phyloP scores from a whole-genome alignment of 495 filamentous ascomycete species.

The Podospora pseudopauciseta region DNA sequence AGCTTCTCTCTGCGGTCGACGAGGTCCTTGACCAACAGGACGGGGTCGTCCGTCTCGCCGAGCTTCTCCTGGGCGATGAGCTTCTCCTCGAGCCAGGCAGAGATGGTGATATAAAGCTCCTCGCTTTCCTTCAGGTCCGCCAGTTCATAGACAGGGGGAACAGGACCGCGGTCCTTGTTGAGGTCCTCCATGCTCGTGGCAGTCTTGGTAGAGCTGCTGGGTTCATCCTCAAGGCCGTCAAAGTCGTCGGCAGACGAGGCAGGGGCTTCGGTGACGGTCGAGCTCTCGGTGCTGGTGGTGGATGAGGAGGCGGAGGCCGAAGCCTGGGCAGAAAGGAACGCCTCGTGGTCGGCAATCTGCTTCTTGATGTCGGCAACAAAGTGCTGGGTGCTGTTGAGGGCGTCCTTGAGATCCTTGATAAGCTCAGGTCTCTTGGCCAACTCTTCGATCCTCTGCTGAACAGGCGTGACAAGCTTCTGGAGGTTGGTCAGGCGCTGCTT shows the following conservation, averaged over 20 bases:
- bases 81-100: slow-evolving; percentile 66
- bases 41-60: slow-evolving; percentile 63
- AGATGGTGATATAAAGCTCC: slow-evolving; percentile 43
- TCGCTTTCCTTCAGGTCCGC: slow-evolving; percentile 60
- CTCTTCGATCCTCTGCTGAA: slow-evolving; percentile 66
- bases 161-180: slow-evolving; percentile 39
- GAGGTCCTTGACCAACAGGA: slow-evolving; percentile 64
- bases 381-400: slow-evolving; percentile 52
- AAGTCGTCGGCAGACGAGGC: slow-evolving; percentile 45
- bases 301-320: slow-evolving; percentile 40
- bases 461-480: slow-evolving; percentile 64
- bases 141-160: slow-evolving; percentile 54
- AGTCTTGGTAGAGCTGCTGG: slow-evolving; percentile 33
- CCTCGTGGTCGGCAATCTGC: slow-evolving; percentile 45
- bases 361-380: slow-evolving; percentile 52
- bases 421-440: slow-evolving; percentile 60
- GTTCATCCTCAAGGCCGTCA: slow-evolving; percentile 60
- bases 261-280: slow-evolving; percentile 40
- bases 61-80: slow-evolving; percentile 65
- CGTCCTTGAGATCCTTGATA: slow-evolving; percentile 58
- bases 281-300: slow-evolving; percentile 34
- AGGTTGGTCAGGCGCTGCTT: slow-evolving; percentile 67
- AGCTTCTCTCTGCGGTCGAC: slow-evolving; percentile 56
- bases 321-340: slow-evolving; percentile 42
- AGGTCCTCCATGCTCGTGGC: slow-evolving; percentile 40